Base-by-base conservation (phyloP, 202 grass and related monocot genomes). In the Elaeis oleifera region DNA sequence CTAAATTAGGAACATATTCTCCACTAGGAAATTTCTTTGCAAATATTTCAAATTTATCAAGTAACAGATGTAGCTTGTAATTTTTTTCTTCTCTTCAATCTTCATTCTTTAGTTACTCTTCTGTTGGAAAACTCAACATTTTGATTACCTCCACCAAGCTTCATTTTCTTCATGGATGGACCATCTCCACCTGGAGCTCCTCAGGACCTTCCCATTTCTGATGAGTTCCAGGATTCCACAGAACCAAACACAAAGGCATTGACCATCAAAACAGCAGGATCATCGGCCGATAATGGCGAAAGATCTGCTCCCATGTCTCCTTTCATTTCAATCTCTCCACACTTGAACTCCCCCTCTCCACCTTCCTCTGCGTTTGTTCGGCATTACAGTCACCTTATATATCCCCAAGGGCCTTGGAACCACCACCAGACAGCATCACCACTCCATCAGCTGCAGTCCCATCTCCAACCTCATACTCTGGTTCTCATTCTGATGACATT, bases 341-440 rank as follows among this genome's bases (percentile, higher is more conserved):
- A 89, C 80, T 79, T 99, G 56, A 89, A 99, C 74, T 99, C 94
- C 61, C 88, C 88, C 60, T 99, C 88, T 22, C 94, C 88, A 20
- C 88, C 94, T 21, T 89, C 84, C 16, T 99, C 94, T 11, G 94
- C 94, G 1, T 99, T 99, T 65, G 88, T 99, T 99, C 88, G 28
- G 94, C 94, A 54, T 64, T 99, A 18, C 94, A 99, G 65, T 99
- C 94, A 18, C 94, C 94, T 18, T 99, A 99, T 77, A 99, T 99
- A 61, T 99, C 94, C 0, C 94, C 94, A 5, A 76, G 94, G 59
- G 75, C 65, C 18, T 31, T 86, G 5, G 84, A 92, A 23, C 87
- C 87, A 15, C 83, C 80, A 36, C 61, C 56, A 52, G 49, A 52
- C 68, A 81, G 71, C 70, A 80, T 76, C 16, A 71, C 74, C 32